Evolutionary conservation across 2,329 filamentous ascomycete genomes (phyloP).

Genomic region (Aspergillus unguis): DNA sequence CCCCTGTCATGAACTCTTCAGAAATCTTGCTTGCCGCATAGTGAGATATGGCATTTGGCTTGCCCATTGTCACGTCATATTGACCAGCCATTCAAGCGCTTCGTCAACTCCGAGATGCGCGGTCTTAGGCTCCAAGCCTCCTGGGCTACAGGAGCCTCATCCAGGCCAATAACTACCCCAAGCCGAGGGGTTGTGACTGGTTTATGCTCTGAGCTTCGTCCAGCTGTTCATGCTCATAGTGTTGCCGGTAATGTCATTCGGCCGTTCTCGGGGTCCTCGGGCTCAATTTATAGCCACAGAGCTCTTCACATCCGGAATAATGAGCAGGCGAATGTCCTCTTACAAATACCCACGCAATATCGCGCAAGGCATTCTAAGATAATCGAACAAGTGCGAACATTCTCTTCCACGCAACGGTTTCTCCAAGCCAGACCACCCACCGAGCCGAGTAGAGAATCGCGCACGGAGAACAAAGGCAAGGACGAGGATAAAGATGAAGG

Average conservation of each 20-base stretch:
- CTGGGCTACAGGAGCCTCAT: slow-evolving; percentile 30
- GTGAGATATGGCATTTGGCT: slow-evolving; percentile 33
- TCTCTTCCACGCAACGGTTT: slow-evolving; percentile 27
- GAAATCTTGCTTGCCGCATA: slow-evolving; percentile 10
- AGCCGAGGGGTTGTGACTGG: slow-evolving; percentile 19
- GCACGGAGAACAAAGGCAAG: slow-evolving; percentile 35
- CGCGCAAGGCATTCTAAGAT: background rate
- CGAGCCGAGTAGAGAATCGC: slow-evolving; percentile 16
- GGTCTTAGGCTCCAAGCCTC: slow-evolving; percentile 39
- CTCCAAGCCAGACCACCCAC: slow-evolving; percentile 25
- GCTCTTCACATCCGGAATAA: slow-evolving; percentile 15
- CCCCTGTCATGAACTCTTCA: slow-evolving; percentile 20
- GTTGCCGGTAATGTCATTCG: slow-evolving; percentile 15
- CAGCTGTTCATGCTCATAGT: background rate
- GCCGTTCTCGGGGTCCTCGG: slow-evolving; percentile 25
- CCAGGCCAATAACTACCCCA: slow-evolving; percentile 24
- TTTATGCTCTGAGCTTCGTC: slow-evolving; percentile 15
- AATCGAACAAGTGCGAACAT: slow-evolving; percentile 15
- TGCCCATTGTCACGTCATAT: slow-evolving; percentile 24
- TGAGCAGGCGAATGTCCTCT: slow-evolving; percentile 12
- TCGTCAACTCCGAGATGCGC: slow-evolving; percentile 39
- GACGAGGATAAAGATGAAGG: slow-evolving; percentile 56
- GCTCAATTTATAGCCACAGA: slow-evolving; percentile 19
- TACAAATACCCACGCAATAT: too few relatives aligned
- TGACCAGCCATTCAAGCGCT: slow-evolving; percentile 23